Evolutionary conservation across 176 grass and related monocot species (phyloP), one percentile per base, ranked within the genome.

Genomic region (Rhynchospora tenuis): DNA sequence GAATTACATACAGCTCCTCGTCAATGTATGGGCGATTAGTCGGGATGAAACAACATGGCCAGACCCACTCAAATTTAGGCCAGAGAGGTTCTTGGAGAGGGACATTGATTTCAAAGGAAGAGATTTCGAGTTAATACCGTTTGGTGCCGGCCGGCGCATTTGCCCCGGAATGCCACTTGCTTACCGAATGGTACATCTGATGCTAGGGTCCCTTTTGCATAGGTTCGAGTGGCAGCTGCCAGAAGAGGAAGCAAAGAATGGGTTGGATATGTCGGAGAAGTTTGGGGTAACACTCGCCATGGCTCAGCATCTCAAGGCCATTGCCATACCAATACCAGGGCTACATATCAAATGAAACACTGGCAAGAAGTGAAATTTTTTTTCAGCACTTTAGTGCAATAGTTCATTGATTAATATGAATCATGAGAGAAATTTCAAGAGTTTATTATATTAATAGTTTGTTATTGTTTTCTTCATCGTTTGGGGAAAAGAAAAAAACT

Each of bases 21-120:
- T 91, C 66, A 91, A 91, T 26, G 33, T 86, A 19, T 91, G 87
- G 90, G 90, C 72, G 0, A 86, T 89, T 5, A 42, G 90, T 44
- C 64, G 87, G 27, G 74, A 89, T 1, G 47, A 20, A 23, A 9
- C n/a, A 6, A 58, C 83, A 1, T 91, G 87, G 90, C n/a, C 54
- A 9, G 42, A 86, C 9, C 77, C 87, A 0, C 48, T 61, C 7
- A 74, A 43, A 55, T 91, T 91, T 81, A 55, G 47, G 6, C 90
- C 87, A 3, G 90, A 92, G 20, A 84, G 90, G 50, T 92, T 92
- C 59, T 23, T 89, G 65, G 33, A 84, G 2, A 78, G 5, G 2
- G 68, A 82, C 0, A 27, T 82, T 0, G 54, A 80, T 47, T 89
- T 89, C 14, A 44, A n/a, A 0, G 83, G 82, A 0, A 46, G 15